Evolutionary conservation across 805 yeast species (phyloP), one percentile per base, ranked within the genome.

Genomic region (Schizosaccharomyces cryophilus): DNA sequence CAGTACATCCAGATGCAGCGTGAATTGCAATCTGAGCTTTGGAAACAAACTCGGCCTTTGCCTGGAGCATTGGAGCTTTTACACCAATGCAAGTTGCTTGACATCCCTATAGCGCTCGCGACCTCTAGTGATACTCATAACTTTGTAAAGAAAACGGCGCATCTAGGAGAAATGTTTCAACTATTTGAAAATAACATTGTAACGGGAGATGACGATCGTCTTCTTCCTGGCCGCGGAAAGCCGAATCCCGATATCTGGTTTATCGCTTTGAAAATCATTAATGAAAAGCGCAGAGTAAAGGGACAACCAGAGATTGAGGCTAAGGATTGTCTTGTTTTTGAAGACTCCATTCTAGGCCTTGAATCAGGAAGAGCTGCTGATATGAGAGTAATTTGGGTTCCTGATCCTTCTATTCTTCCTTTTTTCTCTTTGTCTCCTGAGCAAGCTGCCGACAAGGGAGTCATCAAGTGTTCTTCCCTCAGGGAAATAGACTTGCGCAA

Each of bases 341-440:
- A 93, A 74, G 99, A 93, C 72, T 97, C 96, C 2, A 75, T 88
- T 54, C 89, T 95, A 0, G 99, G 99, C 2, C 90, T 90, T 29
- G 68, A 74, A 21, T 83, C 95, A 2, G 98, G 95, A 13, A 78
- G 77, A 62, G 82, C 85, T 21, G 87, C 95, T 42, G 88, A 88
- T 13, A 85, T 87, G 15, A 77, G 76, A 61, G 95, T 90, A 17
- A 78, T 90, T 58, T 93, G 97, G 98, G 84, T 89, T 15, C 97
- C 98, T 11, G 90, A 90, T 70, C 76, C 77, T 30, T 79, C 85
- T 62, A 95, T 95, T 0, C 56, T 51, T 21, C 56, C 56, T 29
- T 29, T 24, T 51, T 51, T 51, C 26, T 51, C 56, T 7, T 5
- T 51, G 19, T 29, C 56, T 29, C n/a, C 30, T 19, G 56, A 51